phyloP scores from a whole-genome alignment of 2,329 filamentous ascomycete species.

The Periconia sp. region DNA sequence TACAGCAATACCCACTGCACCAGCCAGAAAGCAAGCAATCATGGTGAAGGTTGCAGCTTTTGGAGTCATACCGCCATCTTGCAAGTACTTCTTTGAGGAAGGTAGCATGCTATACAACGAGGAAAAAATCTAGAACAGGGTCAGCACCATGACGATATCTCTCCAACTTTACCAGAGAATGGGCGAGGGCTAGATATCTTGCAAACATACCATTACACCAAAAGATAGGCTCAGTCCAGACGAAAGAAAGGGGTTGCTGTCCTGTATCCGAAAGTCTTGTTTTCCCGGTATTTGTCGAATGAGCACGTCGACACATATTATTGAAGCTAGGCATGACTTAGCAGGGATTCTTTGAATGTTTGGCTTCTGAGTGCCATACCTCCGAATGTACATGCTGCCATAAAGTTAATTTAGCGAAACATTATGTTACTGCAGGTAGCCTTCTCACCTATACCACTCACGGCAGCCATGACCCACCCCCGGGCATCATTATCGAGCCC shows the following conservation, averaged over 20 bases:
- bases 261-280: conserved; percentile 80
- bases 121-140: conserved; percentile 72
- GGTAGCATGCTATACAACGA: conserved; percentile 92
- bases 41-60: conserved; percentile 68
- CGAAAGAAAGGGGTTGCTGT: conserved; percentile 85
- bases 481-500: conserved; percentile 65
- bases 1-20: conserved; percentile 74
- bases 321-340: conserved; percentile 59
- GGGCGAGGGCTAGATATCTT: not conserved
- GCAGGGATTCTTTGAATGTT: not conserved
- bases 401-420: conserved; percentile 14
- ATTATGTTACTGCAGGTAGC: conserved; percentile 5
- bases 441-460: conserved; percentile 72
- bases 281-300: conserved; percentile 72
- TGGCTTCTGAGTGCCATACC: conserved; percentile 17
- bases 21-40: conserved; percentile 69
- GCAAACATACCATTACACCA: conserved; percentile 79
- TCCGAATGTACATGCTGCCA: conserved; percentile 41
- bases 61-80: conserved; percentile 66
- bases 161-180: not conserved
- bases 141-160: conserved; percentile 8
- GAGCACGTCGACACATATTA: conserved; percentile 84
- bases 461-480: conserved; percentile 86
- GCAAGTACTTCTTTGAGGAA: conserved; percentile 76
- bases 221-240: conserved; percentile 90